Conservation (phyloP, 352 stramenopile genomes). For the Peronospora destructor region DNA sequence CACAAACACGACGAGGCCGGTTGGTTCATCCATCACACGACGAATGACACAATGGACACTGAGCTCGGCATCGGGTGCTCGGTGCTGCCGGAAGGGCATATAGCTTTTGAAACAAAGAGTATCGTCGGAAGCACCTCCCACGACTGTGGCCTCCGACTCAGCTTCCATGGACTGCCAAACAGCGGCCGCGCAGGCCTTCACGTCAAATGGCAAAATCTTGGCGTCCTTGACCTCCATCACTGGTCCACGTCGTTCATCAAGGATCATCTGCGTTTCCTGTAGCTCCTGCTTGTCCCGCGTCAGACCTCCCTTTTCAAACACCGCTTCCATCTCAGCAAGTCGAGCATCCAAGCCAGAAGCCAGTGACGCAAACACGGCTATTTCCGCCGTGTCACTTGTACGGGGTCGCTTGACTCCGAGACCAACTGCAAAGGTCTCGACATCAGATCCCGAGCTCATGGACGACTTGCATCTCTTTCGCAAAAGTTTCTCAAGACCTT, state of each 20-base stretch:
- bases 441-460: slow-evolving; percentile 22
- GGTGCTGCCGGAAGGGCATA: slow-evolving; percentile 34
- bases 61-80: slow-evolving; percentile 30
- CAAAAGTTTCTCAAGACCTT: slow-evolving; percentile 48
- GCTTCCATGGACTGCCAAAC: slow-evolving; percentile 35
- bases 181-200: slow-evolving; percentile 26
- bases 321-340: slow-evolving; percentile 32
- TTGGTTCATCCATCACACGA: slow-evolving; percentile 29
- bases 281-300: slow-evolving; percentile 34
- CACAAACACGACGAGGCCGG: slow-evolving; percentile 37
- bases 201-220: slow-evolving; percentile 46
- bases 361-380: slow-evolving; percentile 32
- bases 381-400: slow-evolving; percentile 32
- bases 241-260: slow-evolving; percentile 37
- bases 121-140: slow-evolving; percentile 25
- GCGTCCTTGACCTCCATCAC: slow-evolving; percentile 48
- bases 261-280: slow-evolving; percentile 45
- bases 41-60: slow-evolving; percentile 34
- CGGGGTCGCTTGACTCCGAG: slow-evolving; percentile 25
- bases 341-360: slow-evolving; percentile 26
- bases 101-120: slow-evolving; percentile 35
- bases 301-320: slow-evolving; percentile 39
- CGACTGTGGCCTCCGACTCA: slow-evolving; percentile 24
- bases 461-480: slow-evolving; percentile 47
- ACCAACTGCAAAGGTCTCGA: slow-evolving; percentile 10